Conservation (phyloP, 2,329 filamentous ascomycete genomes). For the Ceratocystis eucalypticola region DNA sequence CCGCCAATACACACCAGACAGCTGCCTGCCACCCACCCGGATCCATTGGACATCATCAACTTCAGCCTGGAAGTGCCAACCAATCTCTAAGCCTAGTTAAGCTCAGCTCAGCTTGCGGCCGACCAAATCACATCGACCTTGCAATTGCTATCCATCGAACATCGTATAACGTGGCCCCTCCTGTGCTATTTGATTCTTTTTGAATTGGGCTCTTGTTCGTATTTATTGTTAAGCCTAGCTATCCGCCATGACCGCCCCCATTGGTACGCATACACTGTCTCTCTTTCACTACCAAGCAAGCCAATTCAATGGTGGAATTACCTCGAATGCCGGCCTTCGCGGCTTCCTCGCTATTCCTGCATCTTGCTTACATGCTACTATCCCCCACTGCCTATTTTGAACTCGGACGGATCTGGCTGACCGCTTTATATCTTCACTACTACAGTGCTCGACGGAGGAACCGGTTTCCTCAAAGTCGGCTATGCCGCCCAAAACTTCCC, state of each 20-base stretch:
- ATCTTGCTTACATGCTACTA: not conserved
- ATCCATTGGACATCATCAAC: not conserved
- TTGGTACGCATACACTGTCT: conserved; percentile 7
- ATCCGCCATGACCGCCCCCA: conserved; percentile 13
- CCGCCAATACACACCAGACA: not conserved
- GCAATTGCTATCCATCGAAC: not conserved
- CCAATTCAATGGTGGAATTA: not conserved
- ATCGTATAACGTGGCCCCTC: not conserved
- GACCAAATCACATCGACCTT: not conserved
- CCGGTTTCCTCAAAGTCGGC: conserved; percentile 98
- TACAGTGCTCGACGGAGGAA: conserved; percentile 95
- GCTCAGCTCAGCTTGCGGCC: conserved; percentile 3
- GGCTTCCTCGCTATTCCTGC: not conserved
- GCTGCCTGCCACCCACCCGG: not conserved
- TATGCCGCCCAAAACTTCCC: conserved; percentile 99
- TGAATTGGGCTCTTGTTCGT: not conserved
- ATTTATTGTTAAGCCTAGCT: not conserved
- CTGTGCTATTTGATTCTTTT: not conserved
- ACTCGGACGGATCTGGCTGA: conserved; percentile 11
- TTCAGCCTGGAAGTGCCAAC: conserved; percentile 3
- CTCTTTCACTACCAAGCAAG: not conserved
- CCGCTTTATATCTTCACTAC: conserved; percentile 18
- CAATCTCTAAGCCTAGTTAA: not conserved
- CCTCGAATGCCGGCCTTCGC: not conserved
- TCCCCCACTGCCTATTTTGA: conserved; percentile 1